A percentile compares a stretch with the other conserved stretches of the same genome.
These are phyloP conservation scores for Sextonia rubra DNA, from an alignment of 164 flowering plant genomes.

Conservation along the genomic window DNA sequence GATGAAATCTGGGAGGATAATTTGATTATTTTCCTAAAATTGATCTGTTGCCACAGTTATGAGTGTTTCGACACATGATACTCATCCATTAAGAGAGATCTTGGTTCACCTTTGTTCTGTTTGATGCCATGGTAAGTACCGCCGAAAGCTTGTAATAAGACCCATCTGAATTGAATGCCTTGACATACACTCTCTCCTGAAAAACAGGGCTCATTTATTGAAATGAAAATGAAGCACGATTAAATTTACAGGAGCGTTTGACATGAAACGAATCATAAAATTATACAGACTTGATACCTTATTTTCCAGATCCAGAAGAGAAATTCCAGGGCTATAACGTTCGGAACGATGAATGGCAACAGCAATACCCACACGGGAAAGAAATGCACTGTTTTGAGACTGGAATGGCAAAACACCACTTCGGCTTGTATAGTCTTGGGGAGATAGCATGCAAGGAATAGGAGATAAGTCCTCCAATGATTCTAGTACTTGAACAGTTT, in stretches of 20 bases:
- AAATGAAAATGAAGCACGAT: neutral
- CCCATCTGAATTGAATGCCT: conserved; percentile 72
- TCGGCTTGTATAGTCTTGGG: conserved; percentile 70
- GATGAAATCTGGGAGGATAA: neutral
- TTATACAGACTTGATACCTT: conserved; percentile 49
- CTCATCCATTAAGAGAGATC: neutral
- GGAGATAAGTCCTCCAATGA: conserved; percentile 71
- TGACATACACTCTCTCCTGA: conserved; percentile 83
- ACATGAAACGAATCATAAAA: neutral
- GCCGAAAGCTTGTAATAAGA: conserved; percentile 92
- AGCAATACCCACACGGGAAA: conserved; percentile 79
- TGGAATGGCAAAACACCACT: conserved; percentile 51
- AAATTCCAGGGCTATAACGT: conserved; percentile 77
- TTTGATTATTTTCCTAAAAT: neutral
- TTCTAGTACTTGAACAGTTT: conserved; percentile 74
- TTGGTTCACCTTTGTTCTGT: conserved; percentile 86
- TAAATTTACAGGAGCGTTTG: neutral
- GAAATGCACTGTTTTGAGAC: conserved; percentile 64
- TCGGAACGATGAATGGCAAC: conserved; percentile 70
- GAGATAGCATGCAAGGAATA: conserved; percentile 87
- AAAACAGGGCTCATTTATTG: conserved; percentile 7
- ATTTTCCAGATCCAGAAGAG: conserved; percentile 90
- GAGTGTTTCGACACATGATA: neutral
- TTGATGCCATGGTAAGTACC: conserved; percentile 70
- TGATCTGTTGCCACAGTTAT: neutral